Evolutionary conservation across 306 rosid species (phyloP), one percentile per base, ranked within the genome.

Genomic region (Hippophae tibetana): DNA sequence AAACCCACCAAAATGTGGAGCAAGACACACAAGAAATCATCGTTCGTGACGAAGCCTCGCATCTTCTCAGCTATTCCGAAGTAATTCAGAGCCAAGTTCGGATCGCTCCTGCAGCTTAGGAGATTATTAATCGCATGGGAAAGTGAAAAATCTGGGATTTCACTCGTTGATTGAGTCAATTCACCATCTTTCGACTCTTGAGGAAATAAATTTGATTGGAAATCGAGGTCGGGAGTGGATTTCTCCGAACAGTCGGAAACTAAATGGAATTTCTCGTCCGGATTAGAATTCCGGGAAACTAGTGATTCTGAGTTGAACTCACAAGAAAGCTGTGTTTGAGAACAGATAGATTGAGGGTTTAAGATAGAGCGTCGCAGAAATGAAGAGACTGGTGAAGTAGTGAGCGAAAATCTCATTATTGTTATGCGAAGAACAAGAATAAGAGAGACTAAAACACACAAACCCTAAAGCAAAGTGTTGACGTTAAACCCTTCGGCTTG

Each of bases 1-100:
- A 14, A 59, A 10, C 73, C 63, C 41, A 60, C 59, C 18, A 84
- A 68, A 66, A 80, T 79, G 59, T 84, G 87, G 68, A 86, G 74
- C 72, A 86, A 52, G 54, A 86, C 79, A 50, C 80, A 82, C 13
- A 81, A 8, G 47, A 61, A 64, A 61, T 78, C 80, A 43, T 63
- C 76, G n/a, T 77, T 66, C 54, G 61, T 71, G 10, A 62, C 69
- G 26, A 66, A 76, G 9, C 80, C 83, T 42, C 76, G 74, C 69
- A 61, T 47, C 12, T 42, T 49, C 64, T 72, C 71, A 8, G 59
- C 67, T 65, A 47, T 7, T 14, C 69, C 66, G 74, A 78, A 86
- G 78, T 68, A 77, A 58, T 47, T 13, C 47, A 84, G 47, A 51
- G 89, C 93, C 31, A 71, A 69, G 18, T 13, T 26, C 50, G 93